Base-by-base conservation (phyloP, 768 basidiomycete genomes). In the Kwoniella botswanensis region DNA sequence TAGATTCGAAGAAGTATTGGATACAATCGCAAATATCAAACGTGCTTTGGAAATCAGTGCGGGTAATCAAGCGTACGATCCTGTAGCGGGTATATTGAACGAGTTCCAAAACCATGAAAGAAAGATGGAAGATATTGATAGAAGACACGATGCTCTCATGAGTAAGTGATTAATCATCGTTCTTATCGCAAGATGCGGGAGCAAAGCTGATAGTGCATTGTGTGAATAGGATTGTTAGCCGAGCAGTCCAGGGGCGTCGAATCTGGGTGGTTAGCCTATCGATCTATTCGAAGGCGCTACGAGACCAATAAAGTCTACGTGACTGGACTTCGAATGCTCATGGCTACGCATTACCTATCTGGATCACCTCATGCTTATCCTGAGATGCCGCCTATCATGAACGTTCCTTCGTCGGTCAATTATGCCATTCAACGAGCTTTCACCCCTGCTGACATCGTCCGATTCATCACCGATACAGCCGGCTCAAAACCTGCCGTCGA, bases 341-440 rank as follows among this genome's bases (percentile, higher is more conserved):
- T 77, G 24, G 77, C 79, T 2, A 66, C 72, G 3, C 64, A 71
- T 18, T 80, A 72, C 29, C 66, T 80, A 13, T 72, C 77, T 7
- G 76, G 74, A 18, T 61, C 57, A 26, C 61, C 66, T 0, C 59
- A 64, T n/a, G 70, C 76, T 22, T 76, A 74, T 60, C 73, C 71
- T 1, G 59, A 60, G 12, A 57, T 80, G 1, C 79, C 79, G 0
- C 67, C 62, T 24, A 35, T 57, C 41, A 60, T 74, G 42, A 61
- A 64, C 7, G 42, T 70, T 1, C 41, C 26, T 17, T 67, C 72
- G 68, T 56, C 54, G 12, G 71, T 71, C 3, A 10, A 26, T 3
- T 76, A 77, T 54, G 77, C 79, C 13, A 63, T 78, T 2, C 42
- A 44, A 1, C 65, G 76, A 35, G 75, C 77, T 1, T 43, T 24